Evolutionary conservation across 2,329 filamentous ascomycete genomes (phyloP), one percentile per base, ranked within the genome.

Genomic region (Alternaria sp.): DNA sequence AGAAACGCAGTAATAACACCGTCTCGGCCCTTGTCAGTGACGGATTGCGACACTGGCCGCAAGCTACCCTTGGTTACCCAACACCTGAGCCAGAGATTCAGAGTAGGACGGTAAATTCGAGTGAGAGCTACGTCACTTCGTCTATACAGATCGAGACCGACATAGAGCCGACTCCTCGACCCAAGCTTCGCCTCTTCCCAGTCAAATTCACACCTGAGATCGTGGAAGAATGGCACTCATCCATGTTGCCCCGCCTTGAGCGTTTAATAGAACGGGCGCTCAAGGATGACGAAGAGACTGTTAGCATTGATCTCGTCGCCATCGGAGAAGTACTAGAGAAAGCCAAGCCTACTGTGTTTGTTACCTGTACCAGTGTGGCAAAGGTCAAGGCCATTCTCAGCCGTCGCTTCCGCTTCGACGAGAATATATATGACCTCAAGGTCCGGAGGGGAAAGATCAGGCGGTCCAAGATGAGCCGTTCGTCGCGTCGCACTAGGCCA

Each of bases 251-350:
- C 2, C 89, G 92, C 64, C 87, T 95, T 64, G 92, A 93, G 75
- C 84, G 88, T 18, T 87, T 92, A 2, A 84, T 94, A 15, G 87
- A 89, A 21, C 86, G 88, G 55, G 92, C 92, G 63, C 89, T 94
- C 71, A 87, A 87, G 67, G 92, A 92, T 70, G 87, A 92, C 54
- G 87, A 89, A 0, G 92, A 95, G 75, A 92, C 91, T 0, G 88
- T 93, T 33, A 92, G 92, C 71, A 93, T 95, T 44, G 91, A 90
- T 10, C 86, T 95, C 2, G 89, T 93, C 64, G 90, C 89, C 1
- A 88, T 94, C 44, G 92, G 92, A 18, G 89, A 91, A 56, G 89
- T 88, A 4, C 85, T 88, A 6, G 84, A 88, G 37, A 88, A 86
- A 58, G 89, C 89, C 0, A 87, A 86, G 58, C 91, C 92, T 0